Evolutionary conservation across 495 filamentous ascomycete genomes (phyloP).

Genomic region (Pyronema domesticum): DNA sequence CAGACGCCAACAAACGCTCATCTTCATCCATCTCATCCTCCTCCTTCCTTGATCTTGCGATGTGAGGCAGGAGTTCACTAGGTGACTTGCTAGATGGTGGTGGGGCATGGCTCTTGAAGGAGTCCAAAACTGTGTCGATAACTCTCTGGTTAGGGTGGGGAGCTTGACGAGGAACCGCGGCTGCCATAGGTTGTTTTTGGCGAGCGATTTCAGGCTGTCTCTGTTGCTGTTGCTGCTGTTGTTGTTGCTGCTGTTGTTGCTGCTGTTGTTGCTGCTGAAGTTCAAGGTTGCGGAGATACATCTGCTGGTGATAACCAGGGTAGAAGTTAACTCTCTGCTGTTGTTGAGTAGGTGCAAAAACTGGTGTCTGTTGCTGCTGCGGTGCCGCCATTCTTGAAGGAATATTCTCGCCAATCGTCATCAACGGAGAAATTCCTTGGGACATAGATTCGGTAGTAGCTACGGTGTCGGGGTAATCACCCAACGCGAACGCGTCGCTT

Average conservation of each 20-base stretch:
- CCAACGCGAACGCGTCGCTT: too few relatives aligned
- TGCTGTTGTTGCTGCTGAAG: slow-evolving; percentile 55
- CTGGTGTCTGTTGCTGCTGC: background rate
- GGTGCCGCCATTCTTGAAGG: slow-evolving; percentile 29
- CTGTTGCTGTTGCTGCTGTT: slow-evolving; percentile 44
- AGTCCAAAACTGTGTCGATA: slow-evolving; percentile 20
- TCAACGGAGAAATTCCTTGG: slow-evolving; percentile 11
- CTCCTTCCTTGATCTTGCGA: slow-evolving; percentile 51
- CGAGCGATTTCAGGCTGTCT: slow-evolving; percentile 39
- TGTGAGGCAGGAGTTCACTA: slow-evolving; percentile 39
- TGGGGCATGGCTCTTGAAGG: slow-evolving; percentile 31
- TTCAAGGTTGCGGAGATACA: slow-evolving; percentile 45
- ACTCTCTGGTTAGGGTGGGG: slow-evolving; percentile 18
- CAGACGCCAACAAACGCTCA: slow-evolving; percentile 76
- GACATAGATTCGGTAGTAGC: slow-evolving; percentile 6
- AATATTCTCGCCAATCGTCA: slow-evolving; percentile 35
- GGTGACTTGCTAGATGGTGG: slow-evolving; percentile 30
- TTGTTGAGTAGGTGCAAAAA: slow-evolving; percentile 41
- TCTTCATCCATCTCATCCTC: slow-evolving; percentile 98
- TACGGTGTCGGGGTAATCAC: too few relatives aligned
- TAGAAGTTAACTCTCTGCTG: slow-evolving; percentile 42
- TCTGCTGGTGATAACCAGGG: slow-evolving; percentile 83
- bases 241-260: slow-evolving; percentile 72
- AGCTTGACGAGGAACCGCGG: background rate
- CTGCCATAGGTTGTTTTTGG: slow-evolving; percentile 5